Percentiles rank a stretch among this genome's conserved stretches.
These are phyloP conservation scores for Coleophoma cylindrospora DNA, from an alignment of 2,329 filamentous ascomycete genomes.

Conservation along the genomic window DNA sequence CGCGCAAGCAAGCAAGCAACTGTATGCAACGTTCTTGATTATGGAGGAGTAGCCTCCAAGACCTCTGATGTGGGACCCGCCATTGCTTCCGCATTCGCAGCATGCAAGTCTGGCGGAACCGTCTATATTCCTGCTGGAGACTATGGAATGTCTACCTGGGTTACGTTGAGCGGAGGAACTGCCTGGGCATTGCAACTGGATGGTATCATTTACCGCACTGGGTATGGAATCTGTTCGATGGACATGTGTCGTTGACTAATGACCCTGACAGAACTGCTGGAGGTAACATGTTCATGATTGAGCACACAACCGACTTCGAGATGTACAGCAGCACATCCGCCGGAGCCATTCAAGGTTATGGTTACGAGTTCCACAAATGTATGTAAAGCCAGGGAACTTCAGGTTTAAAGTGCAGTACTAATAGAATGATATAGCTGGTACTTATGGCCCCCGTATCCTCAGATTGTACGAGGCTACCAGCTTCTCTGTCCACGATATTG, in stretches of 20 bases:
- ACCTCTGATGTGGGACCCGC: constrained; percentile 45
- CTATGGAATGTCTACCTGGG: constrained; percentile 45
- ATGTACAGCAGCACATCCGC: constrained; percentile 45
- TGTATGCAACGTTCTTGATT: constrained; percentile 46
- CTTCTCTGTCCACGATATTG: constrained; percentile 19
- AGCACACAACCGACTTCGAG: constrained; percentile 45
- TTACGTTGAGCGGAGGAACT: constrained; percentile 38
- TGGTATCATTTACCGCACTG: constrained; percentile 46
- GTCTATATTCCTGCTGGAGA: constrained; percentile 20
- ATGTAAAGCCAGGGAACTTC: constrained; percentile 6
- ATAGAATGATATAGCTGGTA: not conserved
- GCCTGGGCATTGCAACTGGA: constrained; percentile 47
- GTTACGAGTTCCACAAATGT: constrained; percentile 39
- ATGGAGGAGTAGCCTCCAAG: constrained; percentile 45
- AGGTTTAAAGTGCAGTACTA: too few species aligned
- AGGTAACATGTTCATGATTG: constrained; percentile 49
- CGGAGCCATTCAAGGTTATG: constrained; percentile 47
- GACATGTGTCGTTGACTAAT: not conserved
- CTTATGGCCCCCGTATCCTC: constrained; percentile 14
- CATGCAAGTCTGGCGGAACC: constrained; percentile 44
- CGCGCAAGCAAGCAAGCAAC: constrained; percentile 37
- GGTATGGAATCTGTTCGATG: constrained; percentile 16
- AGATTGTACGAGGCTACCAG: constrained; percentile 11
- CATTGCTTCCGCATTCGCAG: constrained; percentile 41
- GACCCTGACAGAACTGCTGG: constrained; percentile 28